phyloP scores from a whole-genome alignment of 305 asterid species.

The Solanum aculeatissimum region DNA sequence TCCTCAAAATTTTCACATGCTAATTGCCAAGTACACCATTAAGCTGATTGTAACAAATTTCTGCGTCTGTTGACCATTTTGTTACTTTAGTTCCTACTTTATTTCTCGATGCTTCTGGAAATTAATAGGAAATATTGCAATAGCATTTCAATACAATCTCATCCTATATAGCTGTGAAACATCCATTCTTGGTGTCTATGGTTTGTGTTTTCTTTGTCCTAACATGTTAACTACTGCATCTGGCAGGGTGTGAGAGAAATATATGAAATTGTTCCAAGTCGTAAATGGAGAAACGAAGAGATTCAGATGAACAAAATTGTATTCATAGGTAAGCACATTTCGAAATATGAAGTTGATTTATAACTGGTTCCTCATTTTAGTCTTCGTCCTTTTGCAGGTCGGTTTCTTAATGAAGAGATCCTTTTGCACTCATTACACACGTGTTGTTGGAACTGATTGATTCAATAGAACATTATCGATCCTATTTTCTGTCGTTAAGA shows the following conservation, averaged over 20 bases:
- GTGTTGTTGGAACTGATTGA: slow-evolving; percentile 18
- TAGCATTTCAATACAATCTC: not conserved
- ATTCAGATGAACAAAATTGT: slow-evolving; percentile 62
- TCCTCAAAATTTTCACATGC: not conserved
- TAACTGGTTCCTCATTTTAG: not conserved
- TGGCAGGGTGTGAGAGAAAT: slow-evolving; percentile 91
- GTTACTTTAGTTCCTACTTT: not conserved
- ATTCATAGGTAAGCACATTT: slow-evolving; percentile 52
- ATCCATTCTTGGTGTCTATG: not conserved
- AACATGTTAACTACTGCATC: not conserved
- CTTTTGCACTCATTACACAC: slow-evolving; percentile 36
- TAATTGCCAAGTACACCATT: not conserved
- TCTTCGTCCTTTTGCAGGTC: slow-evolving; percentile 36
- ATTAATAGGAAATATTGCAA: not conserved
- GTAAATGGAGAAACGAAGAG: slow-evolving; percentile 73
- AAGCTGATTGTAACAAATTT: not conserved
- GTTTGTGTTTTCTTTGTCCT: not conserved
- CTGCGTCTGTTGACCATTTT: not conserved
- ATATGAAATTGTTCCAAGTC: slow-evolving; percentile 82
- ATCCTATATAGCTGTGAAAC: not conserved
- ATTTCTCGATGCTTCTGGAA: not conserved
- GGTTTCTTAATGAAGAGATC: slow-evolving; percentile 53
- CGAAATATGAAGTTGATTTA: not conserved
- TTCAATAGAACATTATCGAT: not conserved
- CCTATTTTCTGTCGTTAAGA: not conserved